A percentile compares a stretch with the other conserved stretches of the same genome.
Evolutionary conservation across 106 monocot species (phyloP).

Genomic region (Allium sativum): DNA sequence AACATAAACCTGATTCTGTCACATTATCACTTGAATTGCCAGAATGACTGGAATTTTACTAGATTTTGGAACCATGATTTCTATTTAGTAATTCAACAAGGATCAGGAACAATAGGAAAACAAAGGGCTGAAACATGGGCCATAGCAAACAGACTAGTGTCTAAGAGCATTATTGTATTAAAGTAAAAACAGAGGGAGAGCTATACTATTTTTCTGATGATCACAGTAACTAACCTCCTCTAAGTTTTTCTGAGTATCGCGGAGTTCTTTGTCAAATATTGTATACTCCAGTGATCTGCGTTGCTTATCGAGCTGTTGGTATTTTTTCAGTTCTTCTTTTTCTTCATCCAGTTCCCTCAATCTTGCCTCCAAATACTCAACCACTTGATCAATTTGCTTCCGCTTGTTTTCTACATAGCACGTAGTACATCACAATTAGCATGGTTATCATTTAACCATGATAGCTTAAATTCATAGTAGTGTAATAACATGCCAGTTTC

Average conservation of each 20-base stretch:
- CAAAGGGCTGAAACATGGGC: too few species aligned
- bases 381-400: slow-evolving; percentile 98
- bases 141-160: too few species aligned
- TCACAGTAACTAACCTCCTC: slow-evolving; percentile 32
- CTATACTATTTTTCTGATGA: too few species aligned
- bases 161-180: too few species aligned
- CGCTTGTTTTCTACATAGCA: slow-evolving; percentile 58
- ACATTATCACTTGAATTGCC: too few species aligned
- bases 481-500: slow-evolving; percentile 67
- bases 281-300: slow-evolving; percentile 87
- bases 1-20: too few species aligned
- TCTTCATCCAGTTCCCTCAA: slow-evolving; percentile 96
- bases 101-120: too few species aligned
- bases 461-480: slow-evolving; percentile 3
- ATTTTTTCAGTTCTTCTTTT: slow-evolving; percentile 92
- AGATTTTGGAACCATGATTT: too few species aligned
- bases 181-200: too few species aligned
- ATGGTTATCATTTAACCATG: neutral
- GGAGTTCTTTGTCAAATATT: slow-evolving; percentile 79
- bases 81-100: too few species aligned
- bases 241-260: slow-evolving; percentile 66
- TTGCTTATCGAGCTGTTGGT: slow-evolving; percentile 94
- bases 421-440: neutral
- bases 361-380: slow-evolving; percentile 87
- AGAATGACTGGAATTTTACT: too few species aligned